Conservation (phyloP, 176 grass and related monocot species). For the Saccharum spontaneum region DNA sequence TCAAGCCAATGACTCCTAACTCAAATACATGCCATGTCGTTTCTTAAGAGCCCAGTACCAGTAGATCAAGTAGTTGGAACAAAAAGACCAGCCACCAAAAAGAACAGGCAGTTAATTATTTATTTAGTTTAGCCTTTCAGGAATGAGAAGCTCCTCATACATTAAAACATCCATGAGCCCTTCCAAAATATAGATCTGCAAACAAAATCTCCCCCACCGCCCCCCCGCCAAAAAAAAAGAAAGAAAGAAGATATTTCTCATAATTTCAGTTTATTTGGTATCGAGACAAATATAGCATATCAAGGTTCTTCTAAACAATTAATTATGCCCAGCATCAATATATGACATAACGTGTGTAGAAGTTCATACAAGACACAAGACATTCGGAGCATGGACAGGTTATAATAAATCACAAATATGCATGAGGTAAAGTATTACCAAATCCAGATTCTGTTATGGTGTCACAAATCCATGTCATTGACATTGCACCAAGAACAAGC, state of each 20-base stretch:
- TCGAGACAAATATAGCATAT: neutral
- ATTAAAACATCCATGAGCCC: neutral
- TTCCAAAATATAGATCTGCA: slow-evolving; percentile 19
- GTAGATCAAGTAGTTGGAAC: neutral
- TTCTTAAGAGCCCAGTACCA: neutral
- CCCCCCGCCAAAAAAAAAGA: neutral
- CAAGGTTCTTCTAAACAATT: neutral
- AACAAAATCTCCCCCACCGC: neutral
- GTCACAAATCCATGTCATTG: slow-evolving; percentile 96
- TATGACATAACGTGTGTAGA: slow-evolving; percentile 3
- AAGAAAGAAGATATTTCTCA: neutral
- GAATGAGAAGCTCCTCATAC: neutral
- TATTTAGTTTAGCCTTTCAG: neutral
- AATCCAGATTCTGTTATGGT: slow-evolving; percentile 99
- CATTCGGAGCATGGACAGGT: slow-evolving; percentile 14
- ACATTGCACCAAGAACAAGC: slow-evolving; percentile 92
- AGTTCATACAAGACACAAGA: slow-evolving; percentile 6
- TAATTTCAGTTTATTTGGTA: neutral
- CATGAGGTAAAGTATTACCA: slow-evolving; percentile 52
- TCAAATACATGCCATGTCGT: neutral
- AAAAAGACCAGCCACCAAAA: neutral
- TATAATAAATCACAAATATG: slow-evolving; percentile 17
- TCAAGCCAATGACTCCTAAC: neutral
- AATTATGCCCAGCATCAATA: neutral
- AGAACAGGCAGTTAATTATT: neutral